Base-by-base conservation (phyloP, 2,329 filamentous ascomycete species). In the Didymella pinodella region DNA sequence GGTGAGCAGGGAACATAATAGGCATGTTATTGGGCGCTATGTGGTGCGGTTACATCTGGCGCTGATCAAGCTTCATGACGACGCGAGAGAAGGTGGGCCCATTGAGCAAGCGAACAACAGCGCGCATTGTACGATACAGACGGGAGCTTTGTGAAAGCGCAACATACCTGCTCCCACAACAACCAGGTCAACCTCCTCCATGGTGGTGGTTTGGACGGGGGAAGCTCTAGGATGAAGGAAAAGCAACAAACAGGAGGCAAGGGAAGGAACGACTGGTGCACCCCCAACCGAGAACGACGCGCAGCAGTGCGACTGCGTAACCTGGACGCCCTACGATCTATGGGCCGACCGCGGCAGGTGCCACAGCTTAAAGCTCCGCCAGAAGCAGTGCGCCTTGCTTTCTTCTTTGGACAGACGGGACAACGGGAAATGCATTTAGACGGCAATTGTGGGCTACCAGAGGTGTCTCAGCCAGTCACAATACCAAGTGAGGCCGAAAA, bases 131-230 rank as follows among this genome's bases (percentile, higher is more conserved):
- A 29, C 31, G 16, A 8, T 40, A 5, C 11, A 14, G n/a, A 10
- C 16, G n/a, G 25, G 14, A 12, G 40, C 18, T 12, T 5, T 20
- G 34, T 12, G 8, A 12, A 50, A 12, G 32, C 22, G 40, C 26
- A 22, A 61, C 69, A 40, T 66, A 72, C 69, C 68, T 34, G 69
- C 64, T 29, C 67, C 68, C 45, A 71, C 55, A 55, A 72, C 51
- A 18, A 71, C 61, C 43, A 70, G 52, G 28, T 71, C 67, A 7
- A 62, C 57, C 44, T 63, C 49, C 18, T 65, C 59, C 62, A 63
- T 66, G 47, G n/a, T 54, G 36, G 8, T 44, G 45, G 40, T 50
- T 6, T 22, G 14, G 11, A 28, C 34, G 12, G 46, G 31, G 26
- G 25, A 20, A 46, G 10, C 29, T 46, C 25, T 10, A 40, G 28